Evolutionary conservation across 2,329 filamentous ascomycete genomes (phyloP), one percentile per base, ranked within the genome.

Genomic region (Acrocalymma vagum): DNA sequence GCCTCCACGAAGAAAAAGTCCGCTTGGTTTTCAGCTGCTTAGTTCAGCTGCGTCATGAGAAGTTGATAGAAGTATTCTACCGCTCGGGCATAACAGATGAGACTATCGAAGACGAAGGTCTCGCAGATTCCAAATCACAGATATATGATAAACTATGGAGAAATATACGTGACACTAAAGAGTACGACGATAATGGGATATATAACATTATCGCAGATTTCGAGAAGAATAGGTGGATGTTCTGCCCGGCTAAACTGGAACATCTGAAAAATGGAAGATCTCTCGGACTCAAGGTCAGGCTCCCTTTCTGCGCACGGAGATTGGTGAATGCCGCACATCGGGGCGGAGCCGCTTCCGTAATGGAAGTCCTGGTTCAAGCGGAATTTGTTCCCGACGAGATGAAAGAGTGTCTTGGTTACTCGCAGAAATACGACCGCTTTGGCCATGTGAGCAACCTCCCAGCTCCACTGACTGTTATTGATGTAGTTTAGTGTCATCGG

Each of bases 301-400:
- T 61, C 9, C 63, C 63, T 1, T 58, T 61, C 22, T 59, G 42
- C 29, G 30, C 24, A 13, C 43, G 45, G 13, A 26, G 42, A 15
- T 21, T 17, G 8, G 46, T 65, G n/a, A 63, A 58, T 18, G 34
- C 38, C n/a, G 32, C 24, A 9, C 23, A 45, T 1, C 61, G 63
- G 30, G 64, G 63, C 8, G 60, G 54, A 5, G 63, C 62, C 3
- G 62, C 62, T 4, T 30, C 48, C 2, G 41, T 66, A 4, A 67
- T 38, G 29, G 48, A 49, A 29, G 50, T 62, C 11, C 29, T 33
- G 5, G 42, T 62, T 6, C 43, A 49, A 20, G 36, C 58, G 28
- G 45, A 60, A 9, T 46, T 58, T 24, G 38, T 63, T 6, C 20
- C 26, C 2, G 32, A 53, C 26, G 25, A 36, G 0, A 17, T 62